Evolutionary conservation across 495 filamentous ascomycete genomes (phyloP).

Genomic region (Penicillium canariense): DNA sequence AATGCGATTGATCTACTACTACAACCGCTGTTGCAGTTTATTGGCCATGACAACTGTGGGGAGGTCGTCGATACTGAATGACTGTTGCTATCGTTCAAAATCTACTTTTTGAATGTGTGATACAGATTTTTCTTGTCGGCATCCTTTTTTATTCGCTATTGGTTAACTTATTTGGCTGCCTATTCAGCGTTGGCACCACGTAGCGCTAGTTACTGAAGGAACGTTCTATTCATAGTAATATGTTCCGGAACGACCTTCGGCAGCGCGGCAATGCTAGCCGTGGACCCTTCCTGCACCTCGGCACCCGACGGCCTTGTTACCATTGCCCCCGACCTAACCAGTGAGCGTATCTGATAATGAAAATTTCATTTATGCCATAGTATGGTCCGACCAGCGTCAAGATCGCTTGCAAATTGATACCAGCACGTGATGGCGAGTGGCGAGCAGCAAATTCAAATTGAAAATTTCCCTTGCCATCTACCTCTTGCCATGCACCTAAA

Average conservation of each 20-base stretch:
- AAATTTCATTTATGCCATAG: too few species aligned
- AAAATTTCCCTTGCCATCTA: too few species aligned
- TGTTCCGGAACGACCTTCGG: conserved; percentile 4
- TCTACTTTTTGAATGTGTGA: background rate
- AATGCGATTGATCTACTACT: conserved; percentile 12
- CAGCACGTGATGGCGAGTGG: too few species aligned
- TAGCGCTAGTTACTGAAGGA: conserved; percentile 12
- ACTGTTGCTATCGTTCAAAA: background rate
- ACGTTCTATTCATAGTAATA: conserved; percentile 21
- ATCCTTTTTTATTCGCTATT: background rate
- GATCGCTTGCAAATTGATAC: too few species aligned
- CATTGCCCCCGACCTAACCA: background rate
- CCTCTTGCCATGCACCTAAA: too few species aligned
- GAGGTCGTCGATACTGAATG: background rate
- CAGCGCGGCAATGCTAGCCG: background rate
- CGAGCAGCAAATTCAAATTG: too few species aligned
- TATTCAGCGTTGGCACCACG: background rate
- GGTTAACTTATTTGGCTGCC: conserved; percentile 10
- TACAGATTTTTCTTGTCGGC: background rate
- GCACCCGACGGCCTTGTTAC: background rate
- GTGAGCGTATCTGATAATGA: background rate
- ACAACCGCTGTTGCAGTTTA: conserved; percentile 4
- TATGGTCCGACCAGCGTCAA: too few species aligned
- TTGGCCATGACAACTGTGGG: background rate
- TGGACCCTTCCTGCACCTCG: background rate